Evolutionary conservation across 352 stramenopile species (phyloP).

Genomic region (Phytophthora vignae): DNA sequence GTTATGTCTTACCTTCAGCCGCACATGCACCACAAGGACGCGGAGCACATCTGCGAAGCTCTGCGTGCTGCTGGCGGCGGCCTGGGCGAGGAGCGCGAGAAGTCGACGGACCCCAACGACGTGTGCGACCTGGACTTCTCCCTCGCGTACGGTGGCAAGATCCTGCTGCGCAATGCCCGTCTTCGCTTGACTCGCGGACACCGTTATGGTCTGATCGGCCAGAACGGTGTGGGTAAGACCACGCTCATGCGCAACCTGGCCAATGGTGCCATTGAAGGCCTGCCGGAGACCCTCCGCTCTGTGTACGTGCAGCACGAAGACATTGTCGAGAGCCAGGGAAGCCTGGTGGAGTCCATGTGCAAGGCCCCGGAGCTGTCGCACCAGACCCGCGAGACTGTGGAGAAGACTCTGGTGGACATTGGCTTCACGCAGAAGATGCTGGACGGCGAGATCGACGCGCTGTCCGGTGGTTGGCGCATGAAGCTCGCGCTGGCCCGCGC

Average conservation of each 20-base stretch:
- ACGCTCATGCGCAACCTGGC: conserved; percentile 95
- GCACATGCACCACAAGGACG: conserved; percentile 65
- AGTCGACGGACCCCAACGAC: conserved; percentile 73
- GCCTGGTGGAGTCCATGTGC: conserved; percentile 70
- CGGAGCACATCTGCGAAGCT: conserved; percentile 57
- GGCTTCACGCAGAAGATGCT: conserved; percentile 95
- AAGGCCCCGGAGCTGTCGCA: conserved; percentile 78
- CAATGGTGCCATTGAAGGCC: conserved; percentile 90
- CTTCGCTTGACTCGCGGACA: conserved; percentile 95
- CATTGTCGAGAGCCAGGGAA: conserved; percentile 91
- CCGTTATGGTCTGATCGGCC: conserved; percentile 96
- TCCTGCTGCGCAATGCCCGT: conserved; percentile 96
- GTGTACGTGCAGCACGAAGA: conserved; percentile 98
- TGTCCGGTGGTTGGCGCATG: conserved; percentile 97
- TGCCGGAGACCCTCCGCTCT: conserved; percentile 93
- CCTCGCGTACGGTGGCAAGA: conserved; percentile 90
- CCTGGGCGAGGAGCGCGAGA: conserved; percentile 58
- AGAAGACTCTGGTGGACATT: conserved; percentile 86
- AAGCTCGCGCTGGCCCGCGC: conserved; percentile 95
- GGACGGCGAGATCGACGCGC: conserved; percentile 92
- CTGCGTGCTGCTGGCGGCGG: conserved; percentile 60
- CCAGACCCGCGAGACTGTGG: conserved; percentile 77
- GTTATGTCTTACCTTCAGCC: conserved; percentile 65
- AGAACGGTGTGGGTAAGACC: conserved; percentile 98
- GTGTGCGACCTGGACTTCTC: conserved; percentile 81